Conservation (phyloP, 768 basidiomycete species). For the Mycena galopus region DNA sequence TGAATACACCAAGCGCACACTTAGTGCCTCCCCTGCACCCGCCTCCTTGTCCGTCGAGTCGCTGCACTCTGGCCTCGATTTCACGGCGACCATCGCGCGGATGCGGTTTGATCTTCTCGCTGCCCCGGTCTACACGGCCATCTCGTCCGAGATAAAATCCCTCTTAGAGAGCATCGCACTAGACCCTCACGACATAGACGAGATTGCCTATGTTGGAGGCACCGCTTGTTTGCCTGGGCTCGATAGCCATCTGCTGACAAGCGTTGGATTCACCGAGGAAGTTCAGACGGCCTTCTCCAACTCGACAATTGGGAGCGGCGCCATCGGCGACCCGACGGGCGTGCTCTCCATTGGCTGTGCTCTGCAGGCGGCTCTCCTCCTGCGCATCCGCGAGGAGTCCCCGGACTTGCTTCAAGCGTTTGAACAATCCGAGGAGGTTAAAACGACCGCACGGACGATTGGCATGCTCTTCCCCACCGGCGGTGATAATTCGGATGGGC, state of each 20-base stretch:
- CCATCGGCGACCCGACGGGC: conserved; percentile 82
- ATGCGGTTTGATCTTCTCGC: conserved; percentile 76
- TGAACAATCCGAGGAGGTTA: conserved; percentile 57
- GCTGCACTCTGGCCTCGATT: conserved; percentile 94
- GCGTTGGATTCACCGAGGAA: conserved; percentile 70
- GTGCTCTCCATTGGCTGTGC: conserved; percentile 84
- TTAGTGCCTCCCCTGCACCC: conserved; percentile 88
- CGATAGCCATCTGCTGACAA: conserved; percentile 65
- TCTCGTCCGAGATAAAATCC: conserved; percentile 63
- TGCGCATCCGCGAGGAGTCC: conserved; percentile 61
- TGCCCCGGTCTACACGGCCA: conserved; percentile 68
- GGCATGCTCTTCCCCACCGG: conserved; percentile 75
- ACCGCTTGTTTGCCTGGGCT: conserved; percentile 81
- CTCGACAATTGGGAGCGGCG: conserved; percentile 79
- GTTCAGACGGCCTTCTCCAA: conserved; percentile 75
- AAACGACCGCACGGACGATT: conserved; percentile 73
- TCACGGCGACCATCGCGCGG: conserved; percentile 75
- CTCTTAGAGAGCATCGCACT: conserved; percentile 66
- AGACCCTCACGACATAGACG: conserved; percentile 79
- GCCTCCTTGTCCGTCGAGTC: conserved; percentile 95
- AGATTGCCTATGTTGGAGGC: conserved; percentile 86
- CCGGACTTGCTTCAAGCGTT: conserved; percentile 68
- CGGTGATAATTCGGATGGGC: conserved; percentile 52
- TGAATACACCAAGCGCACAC: conserved; percentile 94
- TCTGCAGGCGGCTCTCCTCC: conserved; percentile 76